Evolutionary conservation across 768 basidiomycete genomes (phyloP), one percentile per base, ranked within the genome.

Genomic region (Neoboletus magnificus): DNA sequence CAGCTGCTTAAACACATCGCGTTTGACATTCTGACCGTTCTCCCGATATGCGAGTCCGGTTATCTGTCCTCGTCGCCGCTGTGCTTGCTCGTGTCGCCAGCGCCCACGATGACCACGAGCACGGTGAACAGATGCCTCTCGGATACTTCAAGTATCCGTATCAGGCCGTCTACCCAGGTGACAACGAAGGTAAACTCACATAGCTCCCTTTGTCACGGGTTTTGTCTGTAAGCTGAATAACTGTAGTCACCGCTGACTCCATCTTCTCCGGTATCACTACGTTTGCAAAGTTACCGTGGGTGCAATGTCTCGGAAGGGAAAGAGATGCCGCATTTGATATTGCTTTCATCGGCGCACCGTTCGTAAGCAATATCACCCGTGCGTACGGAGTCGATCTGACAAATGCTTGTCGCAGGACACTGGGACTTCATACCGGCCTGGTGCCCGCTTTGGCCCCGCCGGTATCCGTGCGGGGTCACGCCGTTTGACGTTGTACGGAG

Each of bases 251-350:
- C 40, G 86, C 85, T 4, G 86, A 93, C 66, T 83, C 90, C 18
- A 74, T 87, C 35, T 94, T 93, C 71, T 84, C 87, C 44, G 92
- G 92, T 10, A 86, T 92, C 33, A 83, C 84, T 2, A 91, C 90
- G 3, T 95, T 93, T 67, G 92, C 93, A 18, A 92, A 81, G 69
- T 78, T 95, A n/a, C 90, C 90, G 27, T 92, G 88, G 82, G 79
- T 84, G 1, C 82, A 85, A 60, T 93, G 92, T 68, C 81, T 93
- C 48, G 83, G 83, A 41, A 79, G 79, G 58, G 82, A 87, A 52
- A 77, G 68, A 44, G 65, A 83, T 50, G 68, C 74, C 30, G 69
- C 78, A 1, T 86, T 90, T 61, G 93, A 95, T 70, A 86, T 95
- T 52, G 91, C 89, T 23, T 83, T 95, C 68, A 71, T 94, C 39